Percentiles rank a stretch among this genome's conserved stretches.
These are phyloP conservation scores for Arachnopeziza araneosa DNA, from an alignment of 2,329 filamentous ascomycete genomes.

Conservation along the genomic window DNA sequence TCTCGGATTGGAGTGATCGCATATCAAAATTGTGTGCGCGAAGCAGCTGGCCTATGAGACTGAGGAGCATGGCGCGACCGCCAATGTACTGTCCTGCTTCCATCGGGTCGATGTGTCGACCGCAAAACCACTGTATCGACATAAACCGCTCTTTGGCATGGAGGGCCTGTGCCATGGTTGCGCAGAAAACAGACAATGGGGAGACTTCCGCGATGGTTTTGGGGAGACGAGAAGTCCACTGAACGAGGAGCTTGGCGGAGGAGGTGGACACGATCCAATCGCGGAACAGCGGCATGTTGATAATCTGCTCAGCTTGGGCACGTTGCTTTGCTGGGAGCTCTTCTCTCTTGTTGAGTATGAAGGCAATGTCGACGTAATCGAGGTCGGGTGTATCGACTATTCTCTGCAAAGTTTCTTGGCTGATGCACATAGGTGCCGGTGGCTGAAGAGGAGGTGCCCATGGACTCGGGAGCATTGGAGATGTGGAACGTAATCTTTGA, in stretches of 20 bases:
- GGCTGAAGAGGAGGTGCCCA: background rate
- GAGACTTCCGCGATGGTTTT: slow-evolving; percentile 1
- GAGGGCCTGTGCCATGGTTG: background rate
- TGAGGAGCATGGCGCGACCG: too few relatives aligned
- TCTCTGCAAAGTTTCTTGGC: background rate
- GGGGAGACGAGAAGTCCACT: background rate
- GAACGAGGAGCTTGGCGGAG: slow-evolving; percentile 2
- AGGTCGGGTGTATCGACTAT: background rate
- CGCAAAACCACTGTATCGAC: background rate
- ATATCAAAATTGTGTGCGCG: too few relatives aligned
- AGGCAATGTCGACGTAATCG: background rate
- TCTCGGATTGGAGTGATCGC: too few relatives aligned
- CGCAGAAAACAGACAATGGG: slow-evolving; percentile 1
- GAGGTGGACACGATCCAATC: slow-evolving; percentile 1
- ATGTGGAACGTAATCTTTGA: background rate
- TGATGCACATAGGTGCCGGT: background rate
- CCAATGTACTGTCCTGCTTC: too few relatives aligned
- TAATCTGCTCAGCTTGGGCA: slow-evolving; percentile 1
- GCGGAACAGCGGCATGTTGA: background rate
- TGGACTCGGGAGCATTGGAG: background rate
- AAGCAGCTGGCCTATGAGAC: too few relatives aligned
- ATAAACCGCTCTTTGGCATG: background rate
- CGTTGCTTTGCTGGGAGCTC: background rate
- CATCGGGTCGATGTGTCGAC: too few relatives aligned
- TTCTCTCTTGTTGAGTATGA: slow-evolving; percentile 1